A percentile compares a stretch with the other conserved stretches of the same genome.
Evolutionary conservation across 345 rosid genomes (phyloP).

Genomic region (Rhizophora mangle): DNA sequence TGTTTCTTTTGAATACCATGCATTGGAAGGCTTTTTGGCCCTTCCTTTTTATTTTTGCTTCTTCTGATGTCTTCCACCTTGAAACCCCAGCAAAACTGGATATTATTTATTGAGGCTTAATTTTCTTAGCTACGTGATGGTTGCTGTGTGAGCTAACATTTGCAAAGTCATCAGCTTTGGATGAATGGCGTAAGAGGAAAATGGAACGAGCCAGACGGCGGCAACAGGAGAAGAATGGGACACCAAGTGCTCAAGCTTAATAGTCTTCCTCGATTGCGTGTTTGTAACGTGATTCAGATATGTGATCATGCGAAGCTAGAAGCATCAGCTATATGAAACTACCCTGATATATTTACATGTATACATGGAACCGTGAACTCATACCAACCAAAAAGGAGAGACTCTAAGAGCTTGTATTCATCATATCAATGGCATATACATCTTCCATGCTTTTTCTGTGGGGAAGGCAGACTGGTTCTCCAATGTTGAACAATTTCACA

Average conservation of each 20-base stretch:
- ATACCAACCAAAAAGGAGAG: background rate
- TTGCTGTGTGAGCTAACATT: slow-evolving; percentile 3
- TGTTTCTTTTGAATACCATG: too few relatives aligned
- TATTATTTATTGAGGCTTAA: background rate
- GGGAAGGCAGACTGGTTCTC: too few relatives aligned
- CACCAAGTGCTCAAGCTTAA: slow-evolving; percentile 34
- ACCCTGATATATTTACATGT: background rate
- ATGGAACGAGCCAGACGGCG: slow-evolving; percentile 81
- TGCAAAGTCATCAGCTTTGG: slow-evolving; percentile 48
- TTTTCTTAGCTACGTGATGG: background rate
- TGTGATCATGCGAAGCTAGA: background rate
- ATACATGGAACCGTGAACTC: background rate
- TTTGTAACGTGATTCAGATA: background rate
- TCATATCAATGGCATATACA: background rate
- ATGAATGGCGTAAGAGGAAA: slow-evolving; percentile 89
- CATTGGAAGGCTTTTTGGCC: too few relatives aligned
- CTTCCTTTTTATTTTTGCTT: too few relatives aligned
- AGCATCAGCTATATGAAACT: background rate
- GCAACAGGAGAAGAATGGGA: slow-evolving; percentile 59
- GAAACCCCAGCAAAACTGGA: too few relatives aligned
- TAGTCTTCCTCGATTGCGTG: background rate
- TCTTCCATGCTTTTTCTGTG: too few relatives aligned
- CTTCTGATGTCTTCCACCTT: too few relatives aligned
- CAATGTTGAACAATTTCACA: too few relatives aligned
- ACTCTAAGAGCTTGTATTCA: background rate